Evolutionary conservation across 768 basidiomycete genomes (phyloP).

Genomic region (Pleurotus salmoneostramineus): DNA sequence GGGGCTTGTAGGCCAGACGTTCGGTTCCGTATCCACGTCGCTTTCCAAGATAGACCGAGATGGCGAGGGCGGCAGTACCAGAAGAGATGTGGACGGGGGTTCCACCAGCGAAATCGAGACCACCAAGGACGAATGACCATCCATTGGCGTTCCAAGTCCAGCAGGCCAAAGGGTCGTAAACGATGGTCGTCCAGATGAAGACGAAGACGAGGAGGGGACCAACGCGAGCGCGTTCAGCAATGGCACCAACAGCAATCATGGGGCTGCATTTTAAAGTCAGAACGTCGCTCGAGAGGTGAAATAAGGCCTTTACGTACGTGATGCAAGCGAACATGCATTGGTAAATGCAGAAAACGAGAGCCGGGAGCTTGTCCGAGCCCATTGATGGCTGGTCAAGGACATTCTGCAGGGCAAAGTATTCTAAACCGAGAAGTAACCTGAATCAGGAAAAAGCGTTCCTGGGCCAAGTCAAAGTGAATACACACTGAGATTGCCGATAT

Average conservation of each 20-base stretch:
- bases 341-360: slow-evolving; percentile 78
- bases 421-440: slow-evolving; percentile 26
- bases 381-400: slow-evolving; percentile 75
- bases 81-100: slow-evolving; percentile 97
- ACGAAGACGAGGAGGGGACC: slow-evolving; percentile 88
- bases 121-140: slow-evolving; percentile 75
- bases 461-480: slow-evolving; percentile 7
- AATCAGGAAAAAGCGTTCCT: not conserved
- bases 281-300: slow-evolving; percentile 11
- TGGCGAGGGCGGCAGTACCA: slow-evolving; percentile 87
- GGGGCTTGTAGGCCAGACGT: slow-evolving; percentile 86
- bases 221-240: slow-evolving; percentile 84
- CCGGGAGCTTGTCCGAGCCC: slow-evolving; percentile 67
- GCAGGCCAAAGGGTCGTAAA: slow-evolving; percentile 93
- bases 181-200: slow-evolving; percentile 84
- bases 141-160: slow-evolving; percentile 92
- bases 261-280: slow-evolving; percentile 40
- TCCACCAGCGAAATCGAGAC: slow-evolving; percentile 92
- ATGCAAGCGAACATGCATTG: slow-evolving; percentile 91
- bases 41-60: slow-evolving; percentile 88
- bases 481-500: slow-evolving; percentile 83
- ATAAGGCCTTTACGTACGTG: slow-evolving; percentile 48
- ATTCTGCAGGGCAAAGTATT: slow-evolving; percentile 77
- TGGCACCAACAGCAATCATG: slow-evolving; percentile 87
- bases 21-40: slow-evolving; percentile 90